These are phyloP conservation scores for Delonix regia DNA, from an alignment of 306 rosid species.

Conservation along the genomic window DNA sequence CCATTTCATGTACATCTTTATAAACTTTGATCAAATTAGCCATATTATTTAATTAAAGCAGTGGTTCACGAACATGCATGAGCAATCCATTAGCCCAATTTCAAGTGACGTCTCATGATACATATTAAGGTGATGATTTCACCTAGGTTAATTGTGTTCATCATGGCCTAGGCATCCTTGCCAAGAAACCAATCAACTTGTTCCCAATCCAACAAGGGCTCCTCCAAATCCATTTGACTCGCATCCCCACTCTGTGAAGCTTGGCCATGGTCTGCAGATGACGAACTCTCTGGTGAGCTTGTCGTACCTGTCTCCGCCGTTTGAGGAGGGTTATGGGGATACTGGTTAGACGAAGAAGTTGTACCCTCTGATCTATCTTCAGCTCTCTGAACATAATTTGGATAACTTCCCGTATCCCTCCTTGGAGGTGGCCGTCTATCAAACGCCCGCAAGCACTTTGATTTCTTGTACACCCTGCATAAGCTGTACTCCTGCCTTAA, in stretches of 20 bases:
- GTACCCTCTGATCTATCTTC: conserved; percentile 30
- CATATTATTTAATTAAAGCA: too few relatives aligned
- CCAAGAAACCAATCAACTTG: conserved; percentile 51
- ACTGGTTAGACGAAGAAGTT: not conserved
- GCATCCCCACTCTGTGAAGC: conserved; percentile 30
- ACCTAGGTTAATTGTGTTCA: not conserved
- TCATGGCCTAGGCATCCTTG: not conserved
- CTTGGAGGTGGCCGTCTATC: conserved; percentile 68
- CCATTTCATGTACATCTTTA: too few relatives aligned
- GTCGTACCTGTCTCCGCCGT: conserved; percentile 27
- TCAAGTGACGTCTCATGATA: not conserved
- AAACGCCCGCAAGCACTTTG: conserved; percentile 76
- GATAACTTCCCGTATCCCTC: not conserved
- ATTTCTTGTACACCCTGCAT: conserved; percentile 84
- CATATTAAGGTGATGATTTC: not conserved
- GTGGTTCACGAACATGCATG: too few relatives aligned
- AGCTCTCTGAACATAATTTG: not conserved
- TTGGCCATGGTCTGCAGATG: conserved; percentile 47
- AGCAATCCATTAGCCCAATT: too few relatives aligned
- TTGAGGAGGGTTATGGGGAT: not conserved
- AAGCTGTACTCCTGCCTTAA: conserved; percentile 76
- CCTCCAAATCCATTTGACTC: conserved; percentile 24
- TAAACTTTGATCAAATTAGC: too few relatives aligned
- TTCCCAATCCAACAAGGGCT: conserved; percentile 62
- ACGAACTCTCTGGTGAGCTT: conserved; percentile 60